Evolutionary conservation across 2,329 filamentous ascomycete species (phyloP).

Genomic region (Chrysoporthe puriensis): DNA sequence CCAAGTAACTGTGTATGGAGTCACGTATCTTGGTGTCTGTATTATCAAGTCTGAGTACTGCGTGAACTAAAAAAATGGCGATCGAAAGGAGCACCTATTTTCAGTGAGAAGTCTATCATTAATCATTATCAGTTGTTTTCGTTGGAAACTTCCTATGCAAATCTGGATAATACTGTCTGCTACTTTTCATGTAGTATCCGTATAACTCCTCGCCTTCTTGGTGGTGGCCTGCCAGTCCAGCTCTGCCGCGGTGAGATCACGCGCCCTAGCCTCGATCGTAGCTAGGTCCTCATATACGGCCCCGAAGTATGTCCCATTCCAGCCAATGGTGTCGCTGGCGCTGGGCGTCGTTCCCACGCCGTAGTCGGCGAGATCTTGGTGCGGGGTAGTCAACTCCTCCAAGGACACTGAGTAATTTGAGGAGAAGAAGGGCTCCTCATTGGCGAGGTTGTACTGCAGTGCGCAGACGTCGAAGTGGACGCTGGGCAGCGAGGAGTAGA

Average conservation of each 20-base stretch:
- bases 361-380: conserved; percentile 25
- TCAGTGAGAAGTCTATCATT: neutral
- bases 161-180: neutral
- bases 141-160: neutral
- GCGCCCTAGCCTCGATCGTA: conserved; percentile 23
- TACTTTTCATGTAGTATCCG: neutral
- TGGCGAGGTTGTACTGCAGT: conserved; percentile 23
- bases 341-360: conserved; percentile 7
- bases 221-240: conserved; percentile 2
- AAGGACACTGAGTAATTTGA: conserved; percentile 27
- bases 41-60: no score
- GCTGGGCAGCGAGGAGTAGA: conserved; percentile 45
- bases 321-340: conserved; percentile 21
- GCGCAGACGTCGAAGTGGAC: conserved; percentile 25
- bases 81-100: no score
- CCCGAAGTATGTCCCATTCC: conserved; percentile 23
- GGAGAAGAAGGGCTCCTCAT: conserved; percentile 27
- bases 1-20: no score
- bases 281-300: conserved; percentile 22
- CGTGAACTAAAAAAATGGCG: no score
- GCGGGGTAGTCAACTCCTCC: conserved; percentile 24
- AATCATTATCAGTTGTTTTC: neutral
- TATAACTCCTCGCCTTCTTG: neutral
- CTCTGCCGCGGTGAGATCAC: conserved; percentile 23
- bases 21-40: no score